Percentiles rank a stretch among this genome's conserved stretches.
Evolutionary conservation across 1,139 yeast genomes (phyloP).

Genomic region (Candida labiduridarum): DNA sequence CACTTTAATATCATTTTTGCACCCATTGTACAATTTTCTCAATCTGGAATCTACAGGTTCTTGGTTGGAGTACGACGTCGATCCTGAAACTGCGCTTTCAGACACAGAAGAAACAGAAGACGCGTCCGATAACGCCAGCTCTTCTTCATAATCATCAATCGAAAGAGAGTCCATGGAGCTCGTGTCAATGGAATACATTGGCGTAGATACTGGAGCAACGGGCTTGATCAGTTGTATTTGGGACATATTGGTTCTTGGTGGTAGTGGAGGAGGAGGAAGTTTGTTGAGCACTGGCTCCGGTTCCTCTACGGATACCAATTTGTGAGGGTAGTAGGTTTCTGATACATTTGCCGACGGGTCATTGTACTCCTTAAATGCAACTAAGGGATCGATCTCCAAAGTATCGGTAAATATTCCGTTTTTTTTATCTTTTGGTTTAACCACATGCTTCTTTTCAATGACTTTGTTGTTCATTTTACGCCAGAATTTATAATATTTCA

Average conservation of each 20-base stretch:
- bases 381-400: slow-evolving; percentile 37
- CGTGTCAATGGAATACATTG: slow-evolving; percentile 13
- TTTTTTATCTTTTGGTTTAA: slow-evolving; percentile 30
- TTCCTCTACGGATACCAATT: slow-evolving; percentile 23
- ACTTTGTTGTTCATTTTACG: slow-evolving; percentile 26
- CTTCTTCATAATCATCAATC: slow-evolving; percentile 19
- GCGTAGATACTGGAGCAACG: slow-evolving; percentile 12
- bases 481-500: slow-evolving; percentile 30
- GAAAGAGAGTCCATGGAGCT: slow-evolving; percentile 24
- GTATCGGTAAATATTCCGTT: slow-evolving; percentile 38
- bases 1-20: slow-evolving; percentile 36
- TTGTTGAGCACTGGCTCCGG: slow-evolving; percentile 16
- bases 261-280: slow-evolving; percentile 26
- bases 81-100: slow-evolving; percentile 17
- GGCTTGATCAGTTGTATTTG: slow-evolving; percentile 14
- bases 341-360: slow-evolving; percentile 29
- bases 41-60: slow-evolving; percentile 24
- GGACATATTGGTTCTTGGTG: slow-evolving; percentile 32
- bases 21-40: slow-evolving; percentile 33
- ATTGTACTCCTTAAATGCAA: slow-evolving; percentile 31
- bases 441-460: slow-evolving; percentile 26
- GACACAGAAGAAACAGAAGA: slow-evolving; percentile 14
- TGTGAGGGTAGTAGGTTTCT: slow-evolving; percentile 35
- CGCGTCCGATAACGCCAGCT: slow-evolving; percentile 19
- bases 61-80: slow-evolving; percentile 25